Evolutionary conservation across 116 monocot species (phyloP), one percentile per base, ranked within the genome.

Genomic region (Zostera marina): DNA sequence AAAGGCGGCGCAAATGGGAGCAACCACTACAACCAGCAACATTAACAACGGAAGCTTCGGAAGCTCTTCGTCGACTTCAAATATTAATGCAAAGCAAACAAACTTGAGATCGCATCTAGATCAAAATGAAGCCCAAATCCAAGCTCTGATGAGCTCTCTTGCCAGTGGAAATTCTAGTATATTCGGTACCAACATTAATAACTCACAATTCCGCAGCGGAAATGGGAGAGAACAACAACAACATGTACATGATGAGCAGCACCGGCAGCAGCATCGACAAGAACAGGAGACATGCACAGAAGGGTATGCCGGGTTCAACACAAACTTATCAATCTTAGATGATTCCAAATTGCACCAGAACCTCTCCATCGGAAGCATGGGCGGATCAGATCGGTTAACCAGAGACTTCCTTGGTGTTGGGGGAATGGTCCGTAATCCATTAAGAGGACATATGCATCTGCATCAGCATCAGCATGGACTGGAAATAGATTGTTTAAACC

Each of bases 1-100:
- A 59, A 85, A 75, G 39, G 85, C 81, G 1, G 72, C 84, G 2
- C 77, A 84, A 44, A 84, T 84, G 84, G 79, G 84, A 4, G 67
- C 85, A 16, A 79, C 75, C 9, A 66, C 72, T 4, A 60, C 59
- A 22, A 81, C 72, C 66, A 54, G 39, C 41, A 57, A 38, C 51
- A 32, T 32, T 32, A 32, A 32, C 32, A 32, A 32, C 5, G 32
- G 78, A 47, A 72, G 72, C 44, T 59, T 73, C 63, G 71, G 67
- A 6, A 62, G 64, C 68, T 53, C 67, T 2, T 68, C 65, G 4
- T 73, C 65, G 4, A 69, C 65, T 4, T 73, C 56, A 3, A 10
- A 0, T 20, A 23, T 17, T 4, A 20, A n/a, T 46, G 58, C 58
- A 53, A 44, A 72, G 52, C 45, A 11, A n/a, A 11, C 41, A 59